Evolutionary conservation across 2,329 filamentous ascomycete genomes (phyloP).

Genomic region (Calonectria honghensis): DNA sequence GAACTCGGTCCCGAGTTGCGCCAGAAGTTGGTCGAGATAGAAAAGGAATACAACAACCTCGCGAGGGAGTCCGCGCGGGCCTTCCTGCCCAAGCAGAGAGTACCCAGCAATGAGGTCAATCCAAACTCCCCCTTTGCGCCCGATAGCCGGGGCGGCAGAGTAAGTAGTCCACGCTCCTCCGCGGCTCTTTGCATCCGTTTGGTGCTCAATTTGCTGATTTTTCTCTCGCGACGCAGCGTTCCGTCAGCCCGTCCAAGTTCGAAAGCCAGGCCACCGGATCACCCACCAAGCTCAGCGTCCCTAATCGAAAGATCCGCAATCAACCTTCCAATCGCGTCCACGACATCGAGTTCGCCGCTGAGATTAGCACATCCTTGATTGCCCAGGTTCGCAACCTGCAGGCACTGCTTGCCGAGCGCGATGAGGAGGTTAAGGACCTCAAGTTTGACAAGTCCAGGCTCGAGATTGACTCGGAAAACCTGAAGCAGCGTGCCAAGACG

Average conservation of each 20-base stretch:
- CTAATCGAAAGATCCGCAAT: conserved; percentile 91
- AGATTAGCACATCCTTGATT: conserved; percentile 95
- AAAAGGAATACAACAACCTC: conserved; percentile 96
- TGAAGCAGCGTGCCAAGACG: conserved; percentile 86
- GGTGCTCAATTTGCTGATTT: conserved; percentile 37
- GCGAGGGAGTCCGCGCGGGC: conserved; percentile 91
- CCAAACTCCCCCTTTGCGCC: conserved; percentile 72
- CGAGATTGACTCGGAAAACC: conserved; percentile 86
- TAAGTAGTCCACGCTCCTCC: conserved; percentile 60
- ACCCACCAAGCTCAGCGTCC: conserved; percentile 91
- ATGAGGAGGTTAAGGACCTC: conserved; percentile 86
- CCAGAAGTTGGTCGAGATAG: conserved; percentile 88
- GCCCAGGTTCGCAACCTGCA: conserved; percentile 96
- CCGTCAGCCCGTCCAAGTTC: conserved; percentile 85
- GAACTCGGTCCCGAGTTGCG: conserved; percentile 90
- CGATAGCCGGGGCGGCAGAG: conserved; percentile 71
- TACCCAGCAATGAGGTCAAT: conserved; percentile 80
- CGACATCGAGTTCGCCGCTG: conserved; percentile 98
- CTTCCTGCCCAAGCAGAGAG: conserved; percentile 89
- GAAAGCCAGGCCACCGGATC: conserved; percentile 89
- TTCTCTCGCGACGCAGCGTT: conserved; percentile 69
- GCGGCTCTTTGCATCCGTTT: not conserved
- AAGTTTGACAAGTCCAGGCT: conserved; percentile 85
- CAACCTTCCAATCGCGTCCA: conserved; percentile 92
- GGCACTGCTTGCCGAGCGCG: conserved; percentile 87